phyloP scores from a whole-genome alignment of 352 stramenopile species.

The Saprolegnia diclina region DNA sequence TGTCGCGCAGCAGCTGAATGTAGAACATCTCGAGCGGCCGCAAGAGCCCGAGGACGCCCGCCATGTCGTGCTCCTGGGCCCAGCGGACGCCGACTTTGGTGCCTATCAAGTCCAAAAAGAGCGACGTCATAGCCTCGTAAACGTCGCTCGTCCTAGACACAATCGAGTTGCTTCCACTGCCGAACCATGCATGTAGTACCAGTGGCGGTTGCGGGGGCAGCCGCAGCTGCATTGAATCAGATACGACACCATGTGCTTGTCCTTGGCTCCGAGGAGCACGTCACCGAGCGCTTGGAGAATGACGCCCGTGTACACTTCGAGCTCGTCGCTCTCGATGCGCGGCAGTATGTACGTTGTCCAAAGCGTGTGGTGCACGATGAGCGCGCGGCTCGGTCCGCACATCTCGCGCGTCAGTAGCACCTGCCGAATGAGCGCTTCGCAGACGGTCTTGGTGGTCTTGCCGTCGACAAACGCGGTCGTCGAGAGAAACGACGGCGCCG shows the following conservation, averaged over 20 bases:
- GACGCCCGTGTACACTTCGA: background rate
- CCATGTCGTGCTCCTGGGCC: constrained; percentile 25
- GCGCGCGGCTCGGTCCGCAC: background rate
- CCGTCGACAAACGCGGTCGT: constrained; percentile 1
- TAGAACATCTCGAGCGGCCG: constrained; percentile 6
- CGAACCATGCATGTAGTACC: background rate
- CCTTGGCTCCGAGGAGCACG: background rate
- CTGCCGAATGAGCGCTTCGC: background rate
- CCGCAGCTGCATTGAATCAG: constrained; percentile 14
- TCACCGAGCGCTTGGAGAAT: background rate
- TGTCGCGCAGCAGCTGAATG: constrained; percentile 1
- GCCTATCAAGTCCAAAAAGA: constrained; percentile 21
- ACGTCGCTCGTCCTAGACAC: constrained; percentile 16
- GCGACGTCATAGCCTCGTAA: constrained; percentile 1
- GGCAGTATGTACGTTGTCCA: constrained; percentile 9
- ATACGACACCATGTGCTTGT: constrained; percentile 10
- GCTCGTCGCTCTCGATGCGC: background rate
- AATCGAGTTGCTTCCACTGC: background rate
- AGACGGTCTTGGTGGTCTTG: background rate
- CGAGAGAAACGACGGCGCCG: background rate
- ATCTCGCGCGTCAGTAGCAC: constrained; percentile 17
- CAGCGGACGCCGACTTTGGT: constrained; percentile 15
- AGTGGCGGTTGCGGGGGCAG: background rate
- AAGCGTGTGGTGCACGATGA: constrained; percentile 17
- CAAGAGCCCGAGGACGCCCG: constrained; percentile 11